Evolutionary conservation across 768 basidiomycete genomes (phyloP).

Genomic region (Phaeotremella skinneri): DNA sequence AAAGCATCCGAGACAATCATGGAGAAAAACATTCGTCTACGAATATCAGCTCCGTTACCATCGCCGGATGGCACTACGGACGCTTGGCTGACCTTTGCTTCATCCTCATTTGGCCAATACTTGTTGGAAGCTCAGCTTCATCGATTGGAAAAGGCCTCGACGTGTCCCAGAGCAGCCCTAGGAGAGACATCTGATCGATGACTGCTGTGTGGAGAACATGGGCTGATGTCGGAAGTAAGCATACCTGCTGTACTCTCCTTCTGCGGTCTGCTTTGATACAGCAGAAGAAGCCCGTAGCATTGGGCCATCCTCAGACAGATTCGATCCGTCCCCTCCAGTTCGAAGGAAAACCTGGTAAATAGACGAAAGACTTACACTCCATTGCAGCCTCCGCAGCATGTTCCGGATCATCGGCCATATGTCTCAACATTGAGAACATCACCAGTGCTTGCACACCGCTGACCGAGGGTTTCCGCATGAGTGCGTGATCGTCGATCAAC

Average conservation of each 20-base stretch:
- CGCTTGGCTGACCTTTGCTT: conserved; percentile 22
- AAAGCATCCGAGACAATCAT: conserved; percentile 27
- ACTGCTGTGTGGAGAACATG: conserved; percentile 24
- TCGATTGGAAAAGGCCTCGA: conserved; percentile 19
- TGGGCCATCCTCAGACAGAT: no score
- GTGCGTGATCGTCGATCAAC: conserved; percentile 23
- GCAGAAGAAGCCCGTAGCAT: no score
- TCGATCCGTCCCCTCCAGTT: no score
- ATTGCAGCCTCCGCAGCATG: conserved; percentile 21
- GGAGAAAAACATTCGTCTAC: conserved; percentile 31
- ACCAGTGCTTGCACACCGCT: conserved; percentile 34
- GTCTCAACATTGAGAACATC: conserved; percentile 22
- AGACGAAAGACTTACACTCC: conserved; percentile 17
- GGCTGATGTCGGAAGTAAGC: conserved; percentile 7
- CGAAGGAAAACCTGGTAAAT: neutral
- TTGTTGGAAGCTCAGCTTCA: conserved; percentile 13
- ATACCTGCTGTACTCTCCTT: no score
- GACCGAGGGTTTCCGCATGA: conserved; percentile 22
- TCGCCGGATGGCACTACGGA: neutral
- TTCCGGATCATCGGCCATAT: conserved; percentile 22
- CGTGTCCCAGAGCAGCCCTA: conserved; percentile 31
- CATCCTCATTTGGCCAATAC: conserved; percentile 18
- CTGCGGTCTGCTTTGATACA: no score
- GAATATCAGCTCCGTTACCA: no score
- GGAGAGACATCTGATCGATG: conserved; percentile 31